These are phyloP conservation scores for Ascobolus immersus DNA, from an alignment of 495 filamentous ascomycete species.

Conservation along the genomic window DNA sequence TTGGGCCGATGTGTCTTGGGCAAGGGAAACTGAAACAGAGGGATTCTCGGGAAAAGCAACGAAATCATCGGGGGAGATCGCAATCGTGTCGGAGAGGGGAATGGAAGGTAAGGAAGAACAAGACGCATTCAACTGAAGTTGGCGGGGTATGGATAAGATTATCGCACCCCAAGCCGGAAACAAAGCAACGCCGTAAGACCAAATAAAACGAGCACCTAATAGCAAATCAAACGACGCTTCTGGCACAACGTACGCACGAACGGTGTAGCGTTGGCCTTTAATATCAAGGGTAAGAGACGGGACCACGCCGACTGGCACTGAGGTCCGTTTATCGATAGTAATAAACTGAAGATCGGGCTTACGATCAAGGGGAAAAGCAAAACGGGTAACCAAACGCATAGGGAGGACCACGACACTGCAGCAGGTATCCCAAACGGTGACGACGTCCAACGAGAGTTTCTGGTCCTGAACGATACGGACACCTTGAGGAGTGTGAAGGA, in stretches of 20 bases:
- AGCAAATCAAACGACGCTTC: not conserved
- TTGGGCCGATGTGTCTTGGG: too few relatives aligned
- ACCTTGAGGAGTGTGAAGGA: too few relatives aligned
- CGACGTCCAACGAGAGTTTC: too few relatives aligned
- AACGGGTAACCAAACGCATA: not conserved
- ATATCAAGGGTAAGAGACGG: not conserved
- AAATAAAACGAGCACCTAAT: not conserved
- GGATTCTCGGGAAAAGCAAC: too few relatives aligned
- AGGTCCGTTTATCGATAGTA: not conserved
- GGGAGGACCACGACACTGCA: not conserved
- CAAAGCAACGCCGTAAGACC: not conserved
- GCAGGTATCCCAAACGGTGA: not conserved
- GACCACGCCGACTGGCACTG: not conserved
- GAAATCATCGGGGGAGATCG: too few relatives aligned
- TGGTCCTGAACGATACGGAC: too few relatives aligned
- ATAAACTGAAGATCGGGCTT: not conserved
- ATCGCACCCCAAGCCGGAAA: not conserved
- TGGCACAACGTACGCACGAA: not conserved
- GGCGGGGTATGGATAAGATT: too few relatives aligned
- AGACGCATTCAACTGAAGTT: too few relatives aligned
- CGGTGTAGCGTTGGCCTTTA: not conserved
- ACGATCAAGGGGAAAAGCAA: not conserved
- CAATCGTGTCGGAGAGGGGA: too few relatives aligned
- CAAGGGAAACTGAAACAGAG: too few relatives aligned
- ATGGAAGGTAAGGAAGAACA: too few relatives aligned